A percentile compares a stretch with the other conserved stretches of the same genome.
phyloP scores from a whole-genome alignment of 179 eudicot species.

The Vitellaria paradoxa region DNA sequence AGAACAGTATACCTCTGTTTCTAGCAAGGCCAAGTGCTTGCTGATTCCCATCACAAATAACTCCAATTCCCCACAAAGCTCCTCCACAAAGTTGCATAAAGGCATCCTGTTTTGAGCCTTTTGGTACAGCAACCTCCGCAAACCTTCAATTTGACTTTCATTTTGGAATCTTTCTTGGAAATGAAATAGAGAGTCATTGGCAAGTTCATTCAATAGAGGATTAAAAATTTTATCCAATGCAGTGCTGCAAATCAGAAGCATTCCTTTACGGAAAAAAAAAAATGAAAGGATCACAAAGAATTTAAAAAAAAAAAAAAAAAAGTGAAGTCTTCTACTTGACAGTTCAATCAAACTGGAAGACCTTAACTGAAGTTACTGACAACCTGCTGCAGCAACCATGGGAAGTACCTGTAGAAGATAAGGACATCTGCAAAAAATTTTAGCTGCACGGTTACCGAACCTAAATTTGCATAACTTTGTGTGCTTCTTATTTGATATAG shows the following conservation, averaged over 20 bases:
- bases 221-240: conserved; percentile 53
- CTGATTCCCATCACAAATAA: conserved; percentile 38
- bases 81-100: conserved; percentile 41
- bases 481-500: conserved; percentile 46
- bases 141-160: conserved; percentile 56
- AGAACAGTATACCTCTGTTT: conserved; percentile 60
- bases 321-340: background rate
- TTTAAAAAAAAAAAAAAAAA: background rate
- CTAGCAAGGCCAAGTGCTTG: conserved; percentile 53
- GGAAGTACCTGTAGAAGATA: conserved; percentile 65
- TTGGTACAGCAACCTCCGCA: conserved; percentile 49
- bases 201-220: conserved; percentile 42
- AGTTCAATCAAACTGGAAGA: conserved; percentile 14
- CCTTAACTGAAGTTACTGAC: background rate
- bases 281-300: background rate
- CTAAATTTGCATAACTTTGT: conserved; percentile 35
- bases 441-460: conserved; percentile 44
- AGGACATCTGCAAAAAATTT: conserved; percentile 70
- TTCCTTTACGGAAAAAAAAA: conserved; percentile 7
- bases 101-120: conserved; percentile 36
- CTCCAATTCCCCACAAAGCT: conserved; percentile 54
- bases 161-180: conserved; percentile 33
- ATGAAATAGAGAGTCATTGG: conserved; percentile 26
- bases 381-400: background rate
- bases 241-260: conserved; percentile 49